A percentile compares a stretch with the other conserved stretches of the same genome.
phyloP scores from a whole-genome alignment of 1,284 basidiomycete species.

The Leccinum idahoense region DNA sequence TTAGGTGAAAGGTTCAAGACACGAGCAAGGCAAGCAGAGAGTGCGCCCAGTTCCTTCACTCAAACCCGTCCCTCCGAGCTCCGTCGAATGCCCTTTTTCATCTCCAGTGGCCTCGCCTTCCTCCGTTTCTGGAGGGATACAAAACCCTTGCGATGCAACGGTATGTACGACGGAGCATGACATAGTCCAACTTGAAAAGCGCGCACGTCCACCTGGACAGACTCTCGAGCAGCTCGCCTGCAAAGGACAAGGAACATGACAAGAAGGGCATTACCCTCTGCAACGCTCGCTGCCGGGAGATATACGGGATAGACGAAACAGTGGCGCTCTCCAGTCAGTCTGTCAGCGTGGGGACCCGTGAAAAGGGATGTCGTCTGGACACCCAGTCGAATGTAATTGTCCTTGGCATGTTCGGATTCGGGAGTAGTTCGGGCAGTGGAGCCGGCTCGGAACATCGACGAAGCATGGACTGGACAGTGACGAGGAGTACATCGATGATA shows the following conservation, averaged over 20 bases:
- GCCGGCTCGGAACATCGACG: slow-evolving; percentile 32
- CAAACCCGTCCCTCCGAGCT: slow-evolving; percentile 73
- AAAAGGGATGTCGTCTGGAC: slow-evolving; percentile 32
- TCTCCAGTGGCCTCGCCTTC: slow-evolving; percentile 46
- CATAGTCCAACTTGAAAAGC: slow-evolving; percentile 80
- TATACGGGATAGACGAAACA: slow-evolving; percentile 24
- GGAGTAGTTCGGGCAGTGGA: neutral
- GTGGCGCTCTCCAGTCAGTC: slow-evolving; percentile 30
- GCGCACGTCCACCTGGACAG: slow-evolving; percentile 67
- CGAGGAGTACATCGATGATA: slow-evolving; percentile 60
- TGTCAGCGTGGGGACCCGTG: slow-evolving; percentile 38
- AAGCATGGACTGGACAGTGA: slow-evolving; percentile 59
- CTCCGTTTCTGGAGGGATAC: slow-evolving; percentile 75
- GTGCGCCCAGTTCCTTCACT: slow-evolving; percentile 72
- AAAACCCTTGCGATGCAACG: slow-evolving; percentile 87
- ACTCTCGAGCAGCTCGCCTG: slow-evolving; percentile 47
- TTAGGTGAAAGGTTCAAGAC: neutral
- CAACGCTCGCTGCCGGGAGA: slow-evolving; percentile 22
- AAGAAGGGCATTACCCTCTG: slow-evolving; percentile 64
- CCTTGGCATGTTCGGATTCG: slow-evolving; percentile 17
- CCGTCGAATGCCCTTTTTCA: slow-evolving; percentile 37
- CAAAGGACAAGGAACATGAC: slow-evolving; percentile 49
- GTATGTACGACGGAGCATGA: slow-evolving; percentile 71
- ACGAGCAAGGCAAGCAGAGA: neutral
- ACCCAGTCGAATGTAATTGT: slow-evolving; percentile 42